Evolutionary conservation across 1,284 basidiomycete genomes (phyloP), one percentile per base, ranked within the genome.

Genomic region (Ceratobasidium sp.): DNA sequence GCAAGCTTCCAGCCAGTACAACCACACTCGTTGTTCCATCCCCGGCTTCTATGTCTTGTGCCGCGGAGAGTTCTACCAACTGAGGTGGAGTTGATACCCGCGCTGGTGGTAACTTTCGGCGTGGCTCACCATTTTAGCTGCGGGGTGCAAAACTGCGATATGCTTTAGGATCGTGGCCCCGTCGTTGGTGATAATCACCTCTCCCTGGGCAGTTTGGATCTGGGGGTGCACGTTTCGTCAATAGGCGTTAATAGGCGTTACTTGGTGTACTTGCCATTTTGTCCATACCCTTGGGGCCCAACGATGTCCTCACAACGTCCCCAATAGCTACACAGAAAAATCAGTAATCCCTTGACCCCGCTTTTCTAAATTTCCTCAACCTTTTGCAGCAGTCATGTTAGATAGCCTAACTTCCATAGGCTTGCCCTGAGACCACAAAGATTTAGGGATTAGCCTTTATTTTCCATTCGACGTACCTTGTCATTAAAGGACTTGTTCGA

Each of bases 1-100:
- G 85, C 56, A 99, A 83, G 78, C 90, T 92, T 67, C 97, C 97
- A 42, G 97, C 97, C 48, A 99, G 86, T 23, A 99, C 95, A 53
- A 99, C 97, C 25, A 99, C 97, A 48, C 92, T 92, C 12, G 97
- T 99, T n/a, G 97, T 99, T 28, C 97, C 97, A 81, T 99, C 97
- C 75, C 97, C 97, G 25, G 97, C 97, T 81, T 99, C 97, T 67
- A 99, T 88, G 81, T 99, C 97, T 85, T 99, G 97, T 23, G 97
- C 97, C 72, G 93, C 92, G 59, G 96, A 98, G 36, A 99, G 86
- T 83, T 99, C 97, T 74, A 99, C 97, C 62, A 98, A 87, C 95
- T 95, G 74, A 70, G 3, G 11, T 60, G 74, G 63, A 76, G 67
- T 51, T 49, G 40, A 76, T 56, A 76, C 76, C 53, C 53, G 46